phyloP scores from a whole-genome alignment of 805 yeast genomes.

The Candida yuanshanica region DNA sequence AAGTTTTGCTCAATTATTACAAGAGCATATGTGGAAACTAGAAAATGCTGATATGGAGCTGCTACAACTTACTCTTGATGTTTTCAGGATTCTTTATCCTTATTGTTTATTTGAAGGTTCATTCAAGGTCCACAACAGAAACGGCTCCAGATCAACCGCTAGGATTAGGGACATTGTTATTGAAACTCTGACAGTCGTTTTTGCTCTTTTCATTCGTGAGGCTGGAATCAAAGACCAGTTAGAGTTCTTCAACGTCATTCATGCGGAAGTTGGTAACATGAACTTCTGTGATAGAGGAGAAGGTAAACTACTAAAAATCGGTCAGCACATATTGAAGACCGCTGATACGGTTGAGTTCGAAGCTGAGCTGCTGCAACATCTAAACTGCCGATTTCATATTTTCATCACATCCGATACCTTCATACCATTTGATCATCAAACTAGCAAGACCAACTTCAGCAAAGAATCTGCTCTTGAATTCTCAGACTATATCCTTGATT shows the following conservation, averaged over 20 bases:
- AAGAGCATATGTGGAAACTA: slow-evolving; percentile 31
- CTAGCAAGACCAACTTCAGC: slow-evolving; percentile 35
- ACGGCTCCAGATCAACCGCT: slow-evolving; percentile 3
- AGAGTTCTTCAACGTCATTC: slow-evolving; percentile 55
- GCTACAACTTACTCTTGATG: slow-evolving; percentile 23
- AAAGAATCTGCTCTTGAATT: slow-evolving; percentile 33
- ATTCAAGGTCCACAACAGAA: slow-evolving; percentile 1
- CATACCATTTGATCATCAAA: slow-evolving; percentile 61
- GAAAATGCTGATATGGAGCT: not conserved
- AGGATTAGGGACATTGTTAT: slow-evolving; percentile 36
- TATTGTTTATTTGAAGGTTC: slow-evolving; percentile 28
- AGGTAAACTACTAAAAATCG: slow-evolving; percentile 56
- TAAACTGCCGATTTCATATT: slow-evolving; percentile 75
- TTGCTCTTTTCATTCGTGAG: slow-evolving; percentile 29
- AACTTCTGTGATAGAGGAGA: slow-evolving; percentile 61
- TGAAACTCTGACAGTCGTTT: slow-evolving; percentile 31
- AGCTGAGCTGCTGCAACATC: slow-evolving; percentile 66
- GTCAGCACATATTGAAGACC: slow-evolving; percentile 47
- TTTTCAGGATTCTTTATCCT: slow-evolving; percentile 40
- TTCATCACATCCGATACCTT: slow-evolving; percentile 52
- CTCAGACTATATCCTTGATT: slow-evolving; percentile 45
- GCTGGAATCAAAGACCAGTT: slow-evolving; percentile 21
- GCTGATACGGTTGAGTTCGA: slow-evolving; percentile 45
- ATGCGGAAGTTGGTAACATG: slow-evolving; percentile 65
- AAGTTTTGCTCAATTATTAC: slow-evolving; percentile 28